Conservation (phyloP, 345 rosid genomes). For the Balakata baccata region DNA sequence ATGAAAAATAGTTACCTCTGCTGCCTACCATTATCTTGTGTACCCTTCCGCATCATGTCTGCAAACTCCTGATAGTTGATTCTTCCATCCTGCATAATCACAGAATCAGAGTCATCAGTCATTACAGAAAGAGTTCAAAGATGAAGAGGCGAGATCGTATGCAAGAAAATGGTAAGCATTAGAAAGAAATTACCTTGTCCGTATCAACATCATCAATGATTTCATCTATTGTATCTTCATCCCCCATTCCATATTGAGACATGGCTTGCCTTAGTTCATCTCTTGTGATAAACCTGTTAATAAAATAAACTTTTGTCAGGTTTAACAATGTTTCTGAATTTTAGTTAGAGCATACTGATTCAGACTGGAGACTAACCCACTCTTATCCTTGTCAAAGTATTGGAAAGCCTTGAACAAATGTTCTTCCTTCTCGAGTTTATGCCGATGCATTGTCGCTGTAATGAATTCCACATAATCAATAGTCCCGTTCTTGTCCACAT, state of each 20-base stretch:
- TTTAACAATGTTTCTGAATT: neutral
- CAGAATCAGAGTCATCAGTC: neutral
- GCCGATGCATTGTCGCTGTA: slow-evolving; percentile 31
- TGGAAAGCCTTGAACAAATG: slow-evolving; percentile 29
- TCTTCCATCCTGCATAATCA: slow-evolving; percentile 30
- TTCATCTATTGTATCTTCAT: slow-evolving; percentile 30
- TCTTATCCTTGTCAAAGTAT: slow-evolving; percentile 27
- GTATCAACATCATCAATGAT: slow-evolving; percentile 30
- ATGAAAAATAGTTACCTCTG: neutral
- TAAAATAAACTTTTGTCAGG: neutral
- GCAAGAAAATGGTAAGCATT: no score
- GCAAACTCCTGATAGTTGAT: slow-evolving; percentile 43
- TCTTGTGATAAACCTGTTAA: slow-evolving; percentile 28
- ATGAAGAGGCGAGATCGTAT: neutral
- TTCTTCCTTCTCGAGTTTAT: slow-evolving; percentile 32
- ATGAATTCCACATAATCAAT: slow-evolving; percentile 31
- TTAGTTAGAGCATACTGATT: neutral
- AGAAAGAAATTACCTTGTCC: slow-evolving; percentile 20
- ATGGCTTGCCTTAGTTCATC: slow-evolving; percentile 33
- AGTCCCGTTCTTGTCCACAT: slow-evolving; percentile 27
- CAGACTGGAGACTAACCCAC: slow-evolving; percentile 19
- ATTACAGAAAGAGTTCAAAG: neutral
- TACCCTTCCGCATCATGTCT: slow-evolving; percentile 38
- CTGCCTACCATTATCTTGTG: neutral
- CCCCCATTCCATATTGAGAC: slow-evolving; percentile 30